Conservation (phyloP, 371 early-diverging fungal genomes). For the Mucor sp. region DNA sequence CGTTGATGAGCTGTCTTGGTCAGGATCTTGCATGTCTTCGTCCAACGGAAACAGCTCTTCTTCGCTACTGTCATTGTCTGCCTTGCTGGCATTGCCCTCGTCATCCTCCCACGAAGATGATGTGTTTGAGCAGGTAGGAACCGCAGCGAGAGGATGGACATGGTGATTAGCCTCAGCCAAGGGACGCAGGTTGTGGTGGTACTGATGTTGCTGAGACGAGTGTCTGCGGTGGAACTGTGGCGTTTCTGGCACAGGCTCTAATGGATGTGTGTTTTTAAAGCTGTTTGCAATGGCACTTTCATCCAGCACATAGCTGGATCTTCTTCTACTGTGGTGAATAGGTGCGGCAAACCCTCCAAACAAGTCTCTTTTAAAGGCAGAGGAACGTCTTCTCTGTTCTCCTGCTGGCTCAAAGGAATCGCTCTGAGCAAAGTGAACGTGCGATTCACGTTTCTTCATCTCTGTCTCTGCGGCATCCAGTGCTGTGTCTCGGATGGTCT, state of each 20-base stretch:
- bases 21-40: conserved; percentile 33
- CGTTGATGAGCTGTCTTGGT: neutral
- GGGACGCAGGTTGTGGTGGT: neutral
- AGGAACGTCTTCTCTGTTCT: conserved; percentile 9
- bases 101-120: neutral
- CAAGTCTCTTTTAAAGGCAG: neutral
- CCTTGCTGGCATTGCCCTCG: neutral
- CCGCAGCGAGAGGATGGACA: neutral
- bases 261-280: neutral
- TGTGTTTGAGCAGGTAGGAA: neutral
- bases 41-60: conserved; percentile 48
- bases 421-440: neutral
- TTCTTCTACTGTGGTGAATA: neutral
- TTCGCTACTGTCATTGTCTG: neutral
- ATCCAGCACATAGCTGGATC: conserved; percentile 29
- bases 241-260: neutral
- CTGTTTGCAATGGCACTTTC: conserved; percentile 22
- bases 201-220: neutral
- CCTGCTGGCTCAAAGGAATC: neutral
- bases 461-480: neutral
- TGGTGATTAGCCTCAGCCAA: neutral
- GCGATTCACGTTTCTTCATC: neutral
- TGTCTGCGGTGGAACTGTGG: neutral
- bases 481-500: neutral
- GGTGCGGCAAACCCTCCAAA: neutral